Evolutionary conservation across 441 rosid genomes (phyloP).

Genomic region (Codiaeum variegatum): DNA sequence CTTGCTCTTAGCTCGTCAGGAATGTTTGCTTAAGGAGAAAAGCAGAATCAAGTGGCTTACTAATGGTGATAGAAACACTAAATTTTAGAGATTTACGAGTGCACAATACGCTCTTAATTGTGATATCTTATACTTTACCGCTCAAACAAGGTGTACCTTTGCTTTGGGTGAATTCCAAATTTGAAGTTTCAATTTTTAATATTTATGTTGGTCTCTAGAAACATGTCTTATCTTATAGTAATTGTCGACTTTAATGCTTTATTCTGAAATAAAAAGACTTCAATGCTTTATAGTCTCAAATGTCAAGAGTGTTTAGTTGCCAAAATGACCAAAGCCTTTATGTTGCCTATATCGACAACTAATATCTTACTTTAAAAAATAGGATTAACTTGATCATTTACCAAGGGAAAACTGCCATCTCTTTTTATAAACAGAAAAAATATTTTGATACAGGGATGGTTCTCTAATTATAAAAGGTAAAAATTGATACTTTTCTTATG

Average conservation of each 20-base stretch:
- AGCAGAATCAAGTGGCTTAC: too few species aligned
- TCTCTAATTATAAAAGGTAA: not conserved
- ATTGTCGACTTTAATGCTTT: not conserved
- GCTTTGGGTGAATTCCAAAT: not conserved
- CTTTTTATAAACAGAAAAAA: not conserved
- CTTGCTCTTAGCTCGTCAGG: too few species aligned
- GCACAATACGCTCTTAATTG: too few species aligned
- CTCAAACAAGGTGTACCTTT: slow-evolving; percentile 49
- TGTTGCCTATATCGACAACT: not conserved
- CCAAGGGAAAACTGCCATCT: not conserved
- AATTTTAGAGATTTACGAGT: too few species aligned
- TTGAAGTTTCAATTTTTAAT: too few species aligned
- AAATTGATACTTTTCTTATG: not conserved
- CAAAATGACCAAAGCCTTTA: not conserved
- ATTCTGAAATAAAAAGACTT: too few species aligned
- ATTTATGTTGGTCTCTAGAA: not conserved
- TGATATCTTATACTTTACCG: too few species aligned
- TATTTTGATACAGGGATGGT: not conserved
- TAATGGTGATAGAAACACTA: too few species aligned
- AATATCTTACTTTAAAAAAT: not conserved
- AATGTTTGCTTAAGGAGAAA: too few species aligned
- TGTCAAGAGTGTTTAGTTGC: too few species aligned
- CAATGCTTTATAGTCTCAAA: too few species aligned
- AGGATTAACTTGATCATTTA: not conserved
- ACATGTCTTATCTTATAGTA: not conserved